Evolutionary conservation across 2,329 filamentous ascomycete species (phyloP).

Genomic region (Alternaria alternata): DNA sequence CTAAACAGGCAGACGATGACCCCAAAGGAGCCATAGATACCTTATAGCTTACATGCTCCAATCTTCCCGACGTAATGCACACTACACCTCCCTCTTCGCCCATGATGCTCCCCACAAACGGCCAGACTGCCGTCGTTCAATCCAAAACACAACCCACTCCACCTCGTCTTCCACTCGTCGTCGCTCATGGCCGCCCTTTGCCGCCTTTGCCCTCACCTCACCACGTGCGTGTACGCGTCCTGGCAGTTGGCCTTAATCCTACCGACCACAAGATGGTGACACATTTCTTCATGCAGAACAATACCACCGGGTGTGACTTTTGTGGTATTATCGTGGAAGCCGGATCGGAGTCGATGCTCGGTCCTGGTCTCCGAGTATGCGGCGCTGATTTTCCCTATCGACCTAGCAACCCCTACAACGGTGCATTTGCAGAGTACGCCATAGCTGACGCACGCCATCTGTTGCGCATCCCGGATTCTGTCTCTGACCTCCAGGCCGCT

Average conservation of each 20-base stretch:
- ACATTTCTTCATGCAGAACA: not conserved
- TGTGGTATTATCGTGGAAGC: not conserved
- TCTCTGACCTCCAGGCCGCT: not conserved
- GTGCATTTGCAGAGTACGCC: constrained; percentile 1
- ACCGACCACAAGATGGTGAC: constrained; percentile 5
- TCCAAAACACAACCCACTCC: not conserved
- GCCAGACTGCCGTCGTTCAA: not conserved
- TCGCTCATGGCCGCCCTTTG: not conserved
- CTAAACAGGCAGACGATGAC: not conserved
- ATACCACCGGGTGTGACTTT: not conserved
- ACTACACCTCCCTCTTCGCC: too few species aligned
- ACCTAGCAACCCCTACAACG: not conserved
- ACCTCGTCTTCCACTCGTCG: not conserved
- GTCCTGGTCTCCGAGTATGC: not conserved
- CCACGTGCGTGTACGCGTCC: not conserved
- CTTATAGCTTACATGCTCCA: not conserved
- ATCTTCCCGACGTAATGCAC: too few species aligned
- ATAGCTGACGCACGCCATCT: not conserved
- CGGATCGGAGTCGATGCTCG: not conserved
- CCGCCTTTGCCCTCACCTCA: not conserved
- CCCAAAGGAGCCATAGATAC: not conserved
- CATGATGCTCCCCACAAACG: not conserved
- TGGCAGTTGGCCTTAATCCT: not conserved
- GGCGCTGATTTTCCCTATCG: not conserved
- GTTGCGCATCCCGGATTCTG: not conserved